Evolutionary conservation across 495 filamentous ascomycete species (phyloP).

Genomic region (Xylaria castorea): DNA sequence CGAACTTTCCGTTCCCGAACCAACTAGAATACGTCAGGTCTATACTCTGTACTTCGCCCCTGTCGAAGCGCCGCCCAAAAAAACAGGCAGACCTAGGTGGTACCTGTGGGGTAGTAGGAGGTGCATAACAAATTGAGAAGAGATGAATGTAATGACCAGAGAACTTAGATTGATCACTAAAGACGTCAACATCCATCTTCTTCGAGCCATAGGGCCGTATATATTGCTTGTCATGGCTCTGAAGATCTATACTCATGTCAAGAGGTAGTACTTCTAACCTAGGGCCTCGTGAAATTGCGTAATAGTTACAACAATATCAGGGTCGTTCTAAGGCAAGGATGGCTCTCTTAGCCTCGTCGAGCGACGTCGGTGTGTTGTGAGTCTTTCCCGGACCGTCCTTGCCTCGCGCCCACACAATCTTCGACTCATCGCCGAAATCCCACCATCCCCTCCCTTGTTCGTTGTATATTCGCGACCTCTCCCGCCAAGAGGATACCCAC

Average conservation of each 20-base stretch:
- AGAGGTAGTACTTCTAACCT: conserved; percentile 1
- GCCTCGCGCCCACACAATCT: conserved; percentile 13
- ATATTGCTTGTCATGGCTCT: conserved; percentile 3
- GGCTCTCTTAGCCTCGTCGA: conserved; percentile 20
- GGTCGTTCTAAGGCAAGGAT: conserved; percentile 2
- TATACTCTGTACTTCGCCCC: too few species aligned
- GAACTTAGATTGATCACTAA: not conserved
- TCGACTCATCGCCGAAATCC: conserved; percentile 17
- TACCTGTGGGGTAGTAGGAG: too few species aligned
- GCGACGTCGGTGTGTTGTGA: conserved; percentile 5
- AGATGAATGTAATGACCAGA: conserved; percentile 5
- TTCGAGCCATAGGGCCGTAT: conserved; percentile 13
- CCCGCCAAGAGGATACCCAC: conserved; percentile 7
- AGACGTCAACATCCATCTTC: conserved; percentile 6
- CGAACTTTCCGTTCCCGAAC: too few species aligned
- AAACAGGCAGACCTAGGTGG: too few species aligned
- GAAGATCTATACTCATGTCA: conserved; percentile 11
- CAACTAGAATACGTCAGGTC: too few species aligned
- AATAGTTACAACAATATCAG: conserved; percentile 15
- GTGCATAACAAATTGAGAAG: too few species aligned
- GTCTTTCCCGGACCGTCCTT: conserved; percentile 1
- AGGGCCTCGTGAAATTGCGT: not conserved
- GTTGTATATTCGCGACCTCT: conserved; percentile 22
- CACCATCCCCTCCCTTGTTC: conserved; percentile 17
- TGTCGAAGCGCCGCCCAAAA: too few species aligned